Evolutionary conservation across 2,329 filamentous ascomycete genomes (phyloP).

Genomic region (Annulohypoxylon truncatum): DNA sequence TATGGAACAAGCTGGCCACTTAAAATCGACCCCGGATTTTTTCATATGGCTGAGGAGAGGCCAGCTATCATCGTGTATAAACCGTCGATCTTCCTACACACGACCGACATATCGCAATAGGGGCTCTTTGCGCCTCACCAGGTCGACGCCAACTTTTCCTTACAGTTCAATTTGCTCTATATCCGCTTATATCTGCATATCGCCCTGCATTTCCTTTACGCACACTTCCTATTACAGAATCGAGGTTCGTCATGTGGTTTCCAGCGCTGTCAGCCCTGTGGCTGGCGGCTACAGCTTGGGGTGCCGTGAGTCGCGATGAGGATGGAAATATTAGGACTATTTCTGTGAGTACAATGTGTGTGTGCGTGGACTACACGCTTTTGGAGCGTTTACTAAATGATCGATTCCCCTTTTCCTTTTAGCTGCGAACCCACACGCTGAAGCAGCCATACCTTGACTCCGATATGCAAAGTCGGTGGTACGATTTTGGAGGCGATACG

Average conservation of each 20-base stretch:
- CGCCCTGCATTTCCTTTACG: conserved; percentile 17
- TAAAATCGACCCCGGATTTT: conserved; percentile 41
- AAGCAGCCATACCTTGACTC: conserved; percentile 95
- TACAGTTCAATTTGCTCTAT: conserved; percentile 34
- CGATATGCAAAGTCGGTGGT: conserved; percentile 98
- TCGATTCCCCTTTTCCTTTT: conserved; percentile 31
- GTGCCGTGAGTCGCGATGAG: conserved; percentile 58
- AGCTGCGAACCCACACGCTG: conserved; percentile 90
- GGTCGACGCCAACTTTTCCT: conserved; percentile 29
- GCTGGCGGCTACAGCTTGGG: conserved; percentile 54
- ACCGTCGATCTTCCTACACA: conserved; percentile 23
- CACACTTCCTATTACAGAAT: conserved; percentile 20
- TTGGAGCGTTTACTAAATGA: conserved; percentile 26
- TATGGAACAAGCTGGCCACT: conserved; percentile 40
- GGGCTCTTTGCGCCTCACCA: conserved; percentile 36
- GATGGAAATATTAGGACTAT: conserved; percentile 70
- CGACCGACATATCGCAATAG: conserved; percentile 25
- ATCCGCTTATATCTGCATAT: conserved; percentile 36
- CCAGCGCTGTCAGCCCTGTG: conserved; percentile 50
- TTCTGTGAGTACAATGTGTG: conserved; percentile 62
- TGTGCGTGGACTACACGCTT: neutral
- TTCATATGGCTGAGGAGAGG: conserved; percentile 47
- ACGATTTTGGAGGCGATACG: conserved; percentile 97
- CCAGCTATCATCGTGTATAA: conserved; percentile 45
- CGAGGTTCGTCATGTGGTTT: conserved; percentile 48